Base-by-base conservation (phyloP, 495 filamentous ascomycete genomes). In the Tuber magnatum region DNA sequence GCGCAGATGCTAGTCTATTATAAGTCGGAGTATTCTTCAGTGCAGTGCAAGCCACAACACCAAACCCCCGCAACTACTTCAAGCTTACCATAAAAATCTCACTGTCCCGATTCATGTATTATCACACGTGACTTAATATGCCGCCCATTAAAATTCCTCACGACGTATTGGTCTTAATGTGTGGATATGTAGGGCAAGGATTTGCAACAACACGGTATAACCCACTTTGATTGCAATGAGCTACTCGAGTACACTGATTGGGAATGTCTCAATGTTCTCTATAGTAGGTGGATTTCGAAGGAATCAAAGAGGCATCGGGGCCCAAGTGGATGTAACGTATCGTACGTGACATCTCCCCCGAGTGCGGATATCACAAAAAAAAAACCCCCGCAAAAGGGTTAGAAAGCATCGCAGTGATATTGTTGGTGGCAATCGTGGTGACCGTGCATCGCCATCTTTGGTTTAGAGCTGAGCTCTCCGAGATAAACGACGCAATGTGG, bases 191-290 rank as follows among this genome's bases (percentile, higher is more conserved):
- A 4, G 28, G 56, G 28, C 56, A 65, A 65, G 56, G 56, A 65
- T 65, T 65, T 65, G 28, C 28, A 8, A 32, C 35, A 65, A 35
- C 28, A 28, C 56, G 56, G 56, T 65, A 65, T 18, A 65, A 35
- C 18, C 28, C 28, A 65, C 28, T 18, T 65, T 65, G 56, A 65
- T 65, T 35, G 56, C 56, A 35, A 35, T 32, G 56, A 65, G 56
- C 28, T 35, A 18, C 39, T 40, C 39, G 39, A 40, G 39, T 7
- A 40, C 56, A 65, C 28, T 79, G 76, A 79, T 79, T 79, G 77
- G 77, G 56, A 73, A 75, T 79, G 70, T 79, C 77, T 79, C 76
- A 77, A 79, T 79, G 78, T 79, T 73, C 72, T 70, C 69, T 71
- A 56, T 71, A 65, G 70, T 75, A 72, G 51, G 65, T 70, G 77